Evolutionary conservation across 2,329 filamentous ascomycete genomes (phyloP), one percentile per base, ranked within the genome.

Genomic region (Pseudogymnoascus sp.): DNA sequence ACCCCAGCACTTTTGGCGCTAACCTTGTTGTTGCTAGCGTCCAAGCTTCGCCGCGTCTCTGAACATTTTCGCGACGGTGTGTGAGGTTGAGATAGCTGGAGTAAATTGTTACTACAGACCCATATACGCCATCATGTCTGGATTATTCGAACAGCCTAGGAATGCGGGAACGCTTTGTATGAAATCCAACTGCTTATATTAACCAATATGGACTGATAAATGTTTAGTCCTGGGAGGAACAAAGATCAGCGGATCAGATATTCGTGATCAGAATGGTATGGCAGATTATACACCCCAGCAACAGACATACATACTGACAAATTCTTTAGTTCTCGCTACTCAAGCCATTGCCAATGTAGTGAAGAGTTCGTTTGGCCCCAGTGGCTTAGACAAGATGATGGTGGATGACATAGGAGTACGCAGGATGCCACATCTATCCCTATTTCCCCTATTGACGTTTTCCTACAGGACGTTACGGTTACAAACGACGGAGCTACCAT

Each of bases 371-470:
- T 99, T 99, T 75, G 95, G 95, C 63, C 95, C 95, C 61, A 96
- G 91, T 66, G 95, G 95, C 59, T 84, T 99, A 69, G 95, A 99
- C 77, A 99, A 99, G 85, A 99, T 99, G 95, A 97, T 99, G 95
- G 95, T 99, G 72, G 95, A 99, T 79, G 95, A 99, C 76, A 97
- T 99, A 76, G 95, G 95, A 74, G 89, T 91, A 85, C 71, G 87
- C 72, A 36, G 23, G 60, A 62, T 60, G 46, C 23, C 28, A n/a
- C 34, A 49, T 8, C 25, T 14, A 61, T 38, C 23, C 59, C 63
- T 62, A 38, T 43, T 63, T 62, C 28, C 36, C 31, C 23, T 43
- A 63, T 70, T 73, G 62, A 73, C 49, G 59, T 56, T 61, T 53
- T 25, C 36, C n/a, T 62, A 46, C 71, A 91, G 88, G 95, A 99